Evolutionary conservation across 1,284 basidiomycete species (phyloP), one percentile per base, ranked within the genome.

Genomic region (Ceratobasidium sp.): DNA sequence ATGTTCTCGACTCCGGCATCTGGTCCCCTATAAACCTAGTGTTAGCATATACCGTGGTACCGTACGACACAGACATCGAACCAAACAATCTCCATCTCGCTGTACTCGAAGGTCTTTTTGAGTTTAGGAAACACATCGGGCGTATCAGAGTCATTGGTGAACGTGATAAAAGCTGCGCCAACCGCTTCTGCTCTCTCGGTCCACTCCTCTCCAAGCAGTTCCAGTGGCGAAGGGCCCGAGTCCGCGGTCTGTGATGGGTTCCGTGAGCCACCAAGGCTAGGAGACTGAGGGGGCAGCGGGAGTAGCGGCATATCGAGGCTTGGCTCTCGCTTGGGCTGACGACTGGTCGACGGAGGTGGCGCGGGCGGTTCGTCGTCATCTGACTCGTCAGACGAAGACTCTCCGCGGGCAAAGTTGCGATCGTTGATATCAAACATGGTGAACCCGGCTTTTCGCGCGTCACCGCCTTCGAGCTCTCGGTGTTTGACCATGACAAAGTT

Each of bases 91-190:
- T 61, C 53, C 46, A 59, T 72, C 46, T 74, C 73, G 30, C 41
- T 72, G 23, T 74, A 74, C 50, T 45, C 59, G 58, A 74, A 74
- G 1, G 36, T 59, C 4, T 72, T 28, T 14, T 64, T 71, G n/a
- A 74, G 55, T 26, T 39, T 36, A 9, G 55, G 55, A 23, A 58
- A 9, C 6, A 18, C 32, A 16, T 36, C 36, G 12, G 73, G 73
- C 21, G 57, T 70, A 4, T 28, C 58, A 32, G 43, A 36, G 26
- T 70, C 62, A 21, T 72, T 58, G 28, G 26, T 41, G n/a, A 74
- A 52, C 39, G 71, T 65, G 28, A 74, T 48, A 8, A 34, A 36
- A 26, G 34, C 62, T 14, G 73, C 70, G 30, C 71, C 70, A 9
- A 23, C 71, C 6, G 12, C 9, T 21, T 52, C 48, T 16, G 71